Evolutionary conservation across 1,139 yeast species (phyloP).

Genomic region (Diutina scorzettiae): DNA sequence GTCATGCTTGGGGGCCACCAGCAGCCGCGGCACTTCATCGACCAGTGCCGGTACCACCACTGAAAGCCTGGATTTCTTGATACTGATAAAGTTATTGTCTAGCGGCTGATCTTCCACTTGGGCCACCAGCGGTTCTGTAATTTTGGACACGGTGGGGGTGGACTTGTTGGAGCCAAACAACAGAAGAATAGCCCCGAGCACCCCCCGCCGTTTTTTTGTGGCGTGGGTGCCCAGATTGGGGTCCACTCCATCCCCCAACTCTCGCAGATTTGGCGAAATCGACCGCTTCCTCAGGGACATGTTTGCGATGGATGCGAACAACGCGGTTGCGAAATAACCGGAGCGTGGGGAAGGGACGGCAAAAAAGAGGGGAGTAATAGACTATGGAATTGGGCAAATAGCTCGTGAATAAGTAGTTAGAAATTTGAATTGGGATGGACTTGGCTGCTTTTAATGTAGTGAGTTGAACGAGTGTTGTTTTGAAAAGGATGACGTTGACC

Average conservation of each 20-base stretch:
- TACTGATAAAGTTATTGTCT: not conserved
- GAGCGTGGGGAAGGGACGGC: too few relatives aligned
- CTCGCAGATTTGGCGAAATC: not conserved
- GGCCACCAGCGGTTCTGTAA: not conserved
- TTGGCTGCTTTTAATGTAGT: too few relatives aligned
- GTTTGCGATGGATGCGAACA: too few relatives aligned
- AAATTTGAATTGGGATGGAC: too few relatives aligned
- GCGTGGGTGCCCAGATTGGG: too few relatives aligned
- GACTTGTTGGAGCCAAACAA: not conserved
- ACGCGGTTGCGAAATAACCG: too few relatives aligned
- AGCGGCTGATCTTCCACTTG: not conserved
- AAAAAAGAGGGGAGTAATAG: too few relatives aligned
- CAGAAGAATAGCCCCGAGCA: not conserved
- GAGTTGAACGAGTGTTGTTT: too few relatives aligned
- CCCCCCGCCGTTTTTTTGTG: not conserved
- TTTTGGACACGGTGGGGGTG: not conserved
- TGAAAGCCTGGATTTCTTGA: slow-evolving; percentile 9
- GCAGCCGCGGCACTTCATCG: slow-evolving; percentile 1
- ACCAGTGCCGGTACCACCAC: not conserved
- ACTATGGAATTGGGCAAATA: too few relatives aligned
- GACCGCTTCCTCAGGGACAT: slow-evolving; percentile 5
- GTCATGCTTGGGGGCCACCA: not conserved
- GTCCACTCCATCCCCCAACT: not conserved
- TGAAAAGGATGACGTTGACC: too few relatives aligned
- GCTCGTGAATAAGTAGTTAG: too few relatives aligned